Evolutionary conservation across 2,329 filamentous ascomycete species (phyloP).

Genomic region (Ceratocystis cubensis): DNA sequence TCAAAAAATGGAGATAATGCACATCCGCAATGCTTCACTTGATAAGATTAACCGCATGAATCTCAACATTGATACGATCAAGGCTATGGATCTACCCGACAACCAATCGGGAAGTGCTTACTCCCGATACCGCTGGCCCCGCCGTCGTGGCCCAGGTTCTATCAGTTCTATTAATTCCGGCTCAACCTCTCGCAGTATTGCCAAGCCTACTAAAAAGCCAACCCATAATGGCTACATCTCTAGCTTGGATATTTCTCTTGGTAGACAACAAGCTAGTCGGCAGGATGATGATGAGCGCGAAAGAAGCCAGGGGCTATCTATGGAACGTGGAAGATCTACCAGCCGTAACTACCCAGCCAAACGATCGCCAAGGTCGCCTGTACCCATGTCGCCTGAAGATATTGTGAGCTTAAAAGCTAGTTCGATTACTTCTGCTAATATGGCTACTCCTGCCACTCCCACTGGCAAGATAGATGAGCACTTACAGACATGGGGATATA

Average conservation of each 20-base stretch:
- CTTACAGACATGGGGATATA: no score
- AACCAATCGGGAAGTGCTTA: slow-evolving; percentile 41
- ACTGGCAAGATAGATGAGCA: slow-evolving; percentile 23
- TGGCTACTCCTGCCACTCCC: neutral
- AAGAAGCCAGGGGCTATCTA: neutral
- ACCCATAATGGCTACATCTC: slow-evolving; percentile 62
- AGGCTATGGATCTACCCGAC: slow-evolving; percentile 2
- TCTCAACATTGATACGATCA: slow-evolving; percentile 36
- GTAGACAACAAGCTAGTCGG: neutral
- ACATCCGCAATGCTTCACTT: slow-evolving; percentile 56
- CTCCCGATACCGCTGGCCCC: slow-evolving; percentile 43
- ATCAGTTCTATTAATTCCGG: slow-evolving; percentile 46
- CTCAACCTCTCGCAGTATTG: slow-evolving; percentile 40
- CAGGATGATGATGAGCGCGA: neutral
- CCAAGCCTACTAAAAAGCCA: slow-evolving; percentile 42
- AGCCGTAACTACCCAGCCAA: slow-evolving; percentile 60
- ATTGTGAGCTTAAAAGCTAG: slow-evolving; percentile 43
- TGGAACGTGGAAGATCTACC: slow-evolving; percentile 51
- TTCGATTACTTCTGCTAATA: slow-evolving; percentile 22
- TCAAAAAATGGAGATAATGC: slow-evolving; percentile 46
- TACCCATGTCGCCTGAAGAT: slow-evolving; percentile 91
- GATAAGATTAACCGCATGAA: slow-evolving; percentile 47
- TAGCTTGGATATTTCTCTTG: no score
- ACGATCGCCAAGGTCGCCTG: slow-evolving; percentile 77
- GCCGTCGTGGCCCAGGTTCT: slow-evolving; percentile 40